Evolutionary conservation across 805 yeast genomes (phyloP), one percentile per base, ranked within the genome.

Genomic region (Scheffersomyces ergatensis): DNA sequence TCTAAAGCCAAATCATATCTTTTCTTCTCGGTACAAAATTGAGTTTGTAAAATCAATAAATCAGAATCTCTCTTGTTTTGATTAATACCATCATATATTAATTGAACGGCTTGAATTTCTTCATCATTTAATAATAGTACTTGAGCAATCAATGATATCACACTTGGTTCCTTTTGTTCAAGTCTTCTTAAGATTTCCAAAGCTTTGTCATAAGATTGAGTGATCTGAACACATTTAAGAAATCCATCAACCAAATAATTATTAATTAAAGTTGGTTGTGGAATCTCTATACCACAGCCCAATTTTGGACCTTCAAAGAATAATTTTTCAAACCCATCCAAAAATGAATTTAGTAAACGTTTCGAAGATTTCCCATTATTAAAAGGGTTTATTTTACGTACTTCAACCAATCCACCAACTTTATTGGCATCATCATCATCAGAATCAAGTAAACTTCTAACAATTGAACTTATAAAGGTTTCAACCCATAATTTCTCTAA

Each of bases 331-430:
- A 85, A 85, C 1, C 82, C 86, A 17, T 66, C 64, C 39, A 87
- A 58, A 55, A 88, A 88, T 38, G 63, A 59, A 20, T 58, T 53
- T 46, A 70, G 54, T 26, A 66, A 51, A 33, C 54, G 57, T 39
- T 65, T 64, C 2, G 83, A 80, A 12, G 71, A 62, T 23, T 67
- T 72, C 8, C 67, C 65, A 24, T 63, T 65, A 20, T 71, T 56
- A 45, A 93, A 76, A 4, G 97, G 97, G 52, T 89, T 85, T 42
- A 88, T 72, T 44, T 84, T 80, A 49, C 96, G 77, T 29, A 93
- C 84, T 57, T 90, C 96, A 8, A 89, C 95, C 41, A 93, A 54
- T 67, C 85, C 65, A 63, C 83, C 61, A 12, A 59, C 61, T 39
- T 66, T 66, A 45, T 68, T 67, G 33, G 58, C 59, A 40, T 85